A percentile compares a stretch with the other conserved stretches of the same genome.
phyloP scores from a whole-genome alignment of 805 yeast species.

The Lachancea meyersii region DNA sequence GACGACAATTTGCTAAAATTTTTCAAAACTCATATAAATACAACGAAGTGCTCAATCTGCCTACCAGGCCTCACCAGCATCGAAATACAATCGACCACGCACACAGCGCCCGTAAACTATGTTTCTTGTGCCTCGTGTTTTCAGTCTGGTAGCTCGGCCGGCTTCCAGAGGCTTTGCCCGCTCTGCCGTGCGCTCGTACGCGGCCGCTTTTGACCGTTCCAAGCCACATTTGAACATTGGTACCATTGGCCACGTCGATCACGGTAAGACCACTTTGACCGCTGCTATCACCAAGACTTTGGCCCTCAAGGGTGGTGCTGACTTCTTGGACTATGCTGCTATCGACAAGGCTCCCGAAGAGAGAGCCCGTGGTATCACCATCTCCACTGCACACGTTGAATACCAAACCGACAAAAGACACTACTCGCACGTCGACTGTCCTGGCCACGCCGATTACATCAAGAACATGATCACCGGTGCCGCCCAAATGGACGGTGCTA shows the following conservation, averaged over 20 bases:
- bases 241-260: constrained; percentile 98
- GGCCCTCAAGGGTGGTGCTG: constrained; percentile 83
- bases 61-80: not conserved
- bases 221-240: constrained; percentile 97
- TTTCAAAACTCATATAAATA: not conserved
- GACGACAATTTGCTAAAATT: too few relatives aligned
- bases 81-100: not conserved
- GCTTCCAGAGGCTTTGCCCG: constrained; percentile 16
- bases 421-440: constrained; percentile 97
- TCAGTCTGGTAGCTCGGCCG: constrained; percentile 8
- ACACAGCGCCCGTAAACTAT: not conserved
- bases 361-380: constrained; percentile 98
- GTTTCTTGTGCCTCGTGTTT: constrained; percentile 19
- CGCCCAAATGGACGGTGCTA: constrained; percentile 99
- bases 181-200: constrained; percentile 34
- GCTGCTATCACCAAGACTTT: constrained; percentile 97
- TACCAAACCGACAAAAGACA: constrained; percentile 93
- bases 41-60: not conserved
- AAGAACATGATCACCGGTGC: constrained; percentile 99
- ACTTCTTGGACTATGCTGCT: constrained; percentile 84
- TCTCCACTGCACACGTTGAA: constrained; percentile 96
- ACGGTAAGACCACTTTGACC: constrained; percentile 96
- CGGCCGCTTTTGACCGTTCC: constrained; percentile 82
- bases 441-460: constrained; percentile 98
- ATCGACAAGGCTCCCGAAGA: constrained; percentile 99